Evolutionary conservation across 1,284 basidiomycete genomes (phyloP).

Genomic region (Termitomyces sp.): DNA sequence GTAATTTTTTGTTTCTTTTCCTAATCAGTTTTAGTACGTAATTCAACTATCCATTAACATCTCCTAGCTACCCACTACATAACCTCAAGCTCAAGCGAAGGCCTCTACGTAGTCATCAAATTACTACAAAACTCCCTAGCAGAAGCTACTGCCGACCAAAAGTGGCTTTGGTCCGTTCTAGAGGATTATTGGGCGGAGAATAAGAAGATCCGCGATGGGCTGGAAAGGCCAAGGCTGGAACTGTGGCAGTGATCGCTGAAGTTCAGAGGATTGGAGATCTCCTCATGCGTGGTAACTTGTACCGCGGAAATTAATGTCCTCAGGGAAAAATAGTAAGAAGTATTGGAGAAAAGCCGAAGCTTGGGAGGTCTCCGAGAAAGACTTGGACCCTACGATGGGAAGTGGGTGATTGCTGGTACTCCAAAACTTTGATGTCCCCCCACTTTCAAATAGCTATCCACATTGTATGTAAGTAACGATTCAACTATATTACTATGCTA

Average conservation of each 20-base stretch:
- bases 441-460: too few species aligned
- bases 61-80: too few species aligned
- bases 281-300: background rate
- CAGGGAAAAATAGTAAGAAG: background rate
- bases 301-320: background rate
- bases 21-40: too few species aligned
- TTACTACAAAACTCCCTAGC: background rate
- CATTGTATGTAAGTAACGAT: too few species aligned
- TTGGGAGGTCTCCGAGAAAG: too few species aligned
- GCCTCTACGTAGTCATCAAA: background rate
- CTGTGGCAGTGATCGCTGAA: background rate
- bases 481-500: too few species aligned
- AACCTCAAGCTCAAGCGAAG: background rate
- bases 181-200: background rate
- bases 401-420: too few species aligned
- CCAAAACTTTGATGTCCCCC: too few species aligned
- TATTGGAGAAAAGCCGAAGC: too few species aligned
- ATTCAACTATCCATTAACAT: too few species aligned
- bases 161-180: background rate
- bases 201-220: background rate
- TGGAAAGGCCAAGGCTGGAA: background rate
- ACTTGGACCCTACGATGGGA: too few species aligned
- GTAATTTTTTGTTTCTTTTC: too few species aligned
- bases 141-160: background rate
- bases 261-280: background rate